A percentile compares a stretch with the other conserved stretches of the same genome.
These are phyloP conservation scores for Trichoderma polysporum DNA, from an alignment of 2,329 filamentous ascomycete genomes.

Conservation along the genomic window DNA sequence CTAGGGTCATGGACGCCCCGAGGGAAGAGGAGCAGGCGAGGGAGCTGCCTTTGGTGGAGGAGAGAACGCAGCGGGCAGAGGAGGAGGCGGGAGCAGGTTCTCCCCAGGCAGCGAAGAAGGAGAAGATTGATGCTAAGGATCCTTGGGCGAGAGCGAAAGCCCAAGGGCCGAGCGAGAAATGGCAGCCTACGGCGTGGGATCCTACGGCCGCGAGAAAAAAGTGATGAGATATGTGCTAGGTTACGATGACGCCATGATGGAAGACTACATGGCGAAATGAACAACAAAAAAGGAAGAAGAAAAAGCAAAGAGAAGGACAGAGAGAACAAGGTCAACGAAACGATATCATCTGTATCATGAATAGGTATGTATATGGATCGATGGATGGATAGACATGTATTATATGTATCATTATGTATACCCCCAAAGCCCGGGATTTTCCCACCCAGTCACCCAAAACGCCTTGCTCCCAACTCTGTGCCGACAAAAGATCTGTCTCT, in stretches of 20 bases:
- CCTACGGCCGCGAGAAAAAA: conserved; percentile 43
- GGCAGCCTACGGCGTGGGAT: conserved; percentile 65
- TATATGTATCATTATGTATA: conserved; percentile 25
- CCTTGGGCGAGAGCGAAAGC: conserved; percentile 57
- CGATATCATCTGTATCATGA: neutral
- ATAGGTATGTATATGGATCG: neutral
- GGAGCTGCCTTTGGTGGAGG: neutral
- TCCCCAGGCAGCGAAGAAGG: neutral
- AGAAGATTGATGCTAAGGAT: conserved; percentile 37
- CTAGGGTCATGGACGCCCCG: conserved; percentile 45
- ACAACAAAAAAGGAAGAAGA: neutral
- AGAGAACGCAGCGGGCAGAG: neutral
- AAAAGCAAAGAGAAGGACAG: too few species aligned
- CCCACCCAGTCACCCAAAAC: neutral
- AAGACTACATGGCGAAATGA: neutral
- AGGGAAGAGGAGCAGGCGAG: conserved; percentile 22
- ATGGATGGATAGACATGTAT: conserved; percentile 10
- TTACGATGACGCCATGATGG: neutral
- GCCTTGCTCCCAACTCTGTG: conserved; percentile 12
- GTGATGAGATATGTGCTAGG: neutral
- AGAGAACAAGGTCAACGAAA: neutral
- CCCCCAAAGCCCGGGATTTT: neutral
- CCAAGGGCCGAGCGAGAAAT: conserved; percentile 58
- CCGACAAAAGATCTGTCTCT: neutral
- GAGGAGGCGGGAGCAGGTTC: neutral